Conservation (phyloP, 2,329 filamentous ascomycete species). For the Calonectria ilicicola region DNA sequence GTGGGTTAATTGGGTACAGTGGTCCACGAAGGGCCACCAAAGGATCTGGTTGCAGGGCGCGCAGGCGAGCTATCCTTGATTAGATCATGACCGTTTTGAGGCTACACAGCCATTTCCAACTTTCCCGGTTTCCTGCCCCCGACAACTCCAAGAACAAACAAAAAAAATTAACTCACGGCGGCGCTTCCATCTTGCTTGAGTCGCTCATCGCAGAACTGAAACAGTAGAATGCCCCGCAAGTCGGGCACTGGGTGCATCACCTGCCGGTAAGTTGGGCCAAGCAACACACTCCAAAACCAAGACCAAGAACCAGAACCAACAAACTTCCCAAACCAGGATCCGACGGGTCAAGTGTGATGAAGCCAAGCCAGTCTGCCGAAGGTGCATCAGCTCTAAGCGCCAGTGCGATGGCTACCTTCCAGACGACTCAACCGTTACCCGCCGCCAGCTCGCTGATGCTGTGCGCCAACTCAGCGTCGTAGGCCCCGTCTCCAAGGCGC, state of each 20-base stretch:
- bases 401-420: conserved; percentile 50
- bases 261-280: conserved; percentile 36
- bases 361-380: conserved; percentile 44
- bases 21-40: neutral
- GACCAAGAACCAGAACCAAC: neutral
- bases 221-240: conserved; percentile 37
- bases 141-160: neutral
- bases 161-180: neutral
- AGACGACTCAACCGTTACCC: conserved; percentile 38
- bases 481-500: conserved; percentile 44
- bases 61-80: neutral
- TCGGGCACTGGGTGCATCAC: conserved; percentile 41
- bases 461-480: conserved; percentile 44
- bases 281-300: no score
- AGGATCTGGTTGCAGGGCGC: neutral
- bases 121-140: conserved; percentile 1
- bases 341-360: conserved; percentile 53
- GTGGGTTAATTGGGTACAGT: neutral
- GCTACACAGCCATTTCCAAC: neutral
- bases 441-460: conserved; percentile 46
- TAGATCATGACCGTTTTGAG: neutral
- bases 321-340: conserved; percentile 39
- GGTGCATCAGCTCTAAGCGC: conserved; percentile 41
- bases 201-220: neutral
- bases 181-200: neutral